Evolutionary conservation across 176 grass and related monocot genomes (phyloP), one percentile per base, ranked within the genome.

Genomic region (Microstegium vimineum): DNA sequence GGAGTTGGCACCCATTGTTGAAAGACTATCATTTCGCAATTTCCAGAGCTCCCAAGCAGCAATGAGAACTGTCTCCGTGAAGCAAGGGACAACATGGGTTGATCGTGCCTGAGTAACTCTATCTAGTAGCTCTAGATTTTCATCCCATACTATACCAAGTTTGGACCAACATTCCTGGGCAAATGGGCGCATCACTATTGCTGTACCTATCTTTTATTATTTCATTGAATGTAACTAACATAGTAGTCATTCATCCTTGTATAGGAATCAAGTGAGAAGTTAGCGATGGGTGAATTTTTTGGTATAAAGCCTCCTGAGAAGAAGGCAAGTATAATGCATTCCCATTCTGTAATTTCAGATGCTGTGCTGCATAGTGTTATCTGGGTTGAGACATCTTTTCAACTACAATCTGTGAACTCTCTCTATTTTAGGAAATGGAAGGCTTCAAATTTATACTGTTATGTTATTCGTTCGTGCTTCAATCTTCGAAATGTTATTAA

Each of bases 281-380:
- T 98, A 74, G 95, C 95, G 74, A 93, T 98, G 95, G 95, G 95
- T 65, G 95, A 98, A 87, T 89, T 95, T 82, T 98, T 95, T 85
- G 95, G 95, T 37, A 68, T 98, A 71, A 98, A 98, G 86, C 76
- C 90, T 66, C 95, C 95, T 78, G 95, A 85, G 66, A 71, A 89
- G 73, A 98, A 98, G 93, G 95, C 91, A 87, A 74, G 38, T 52
- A 71, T 66, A 10, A 9, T 62, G 45, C n/a, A 85, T 72, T 88
- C 61, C 65, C 35, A 75, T 79, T 56, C 52, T 77, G 42, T 62
- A 83, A 59, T 46, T 86, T 79, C 45, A 81, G 41, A 62, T 32
- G 45, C 32, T 54, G 49, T 84, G 20, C 62, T 51, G 49, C 26
- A 82, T 43, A n/a, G 31, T 46, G 17, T 52, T 78, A 31, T 43